Evolutionary conservation across 441 rosid genomes (phyloP).

Genomic region (Kokia cookei): DNA sequence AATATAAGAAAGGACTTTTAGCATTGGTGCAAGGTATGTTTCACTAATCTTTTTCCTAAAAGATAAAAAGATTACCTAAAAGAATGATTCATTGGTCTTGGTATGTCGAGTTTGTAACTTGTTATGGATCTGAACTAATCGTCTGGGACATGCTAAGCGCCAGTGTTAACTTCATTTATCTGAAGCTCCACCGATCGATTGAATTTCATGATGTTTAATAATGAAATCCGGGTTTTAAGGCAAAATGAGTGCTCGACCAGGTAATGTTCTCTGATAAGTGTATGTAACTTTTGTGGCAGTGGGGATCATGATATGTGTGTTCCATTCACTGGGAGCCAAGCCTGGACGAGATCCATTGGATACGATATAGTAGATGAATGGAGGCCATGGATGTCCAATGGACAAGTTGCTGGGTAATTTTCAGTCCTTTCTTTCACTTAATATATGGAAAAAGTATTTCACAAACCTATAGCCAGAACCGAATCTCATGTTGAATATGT

Average conservation of each 20-base stretch:
- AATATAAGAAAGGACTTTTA: no score
- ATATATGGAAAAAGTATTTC: background rate
- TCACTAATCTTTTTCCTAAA: no score
- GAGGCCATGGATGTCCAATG: constrained; percentile 71
- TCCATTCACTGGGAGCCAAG: constrained; percentile 84
- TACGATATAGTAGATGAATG: constrained; percentile 67
- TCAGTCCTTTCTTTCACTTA: background rate
- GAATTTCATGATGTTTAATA: background rate
- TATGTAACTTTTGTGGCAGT: constrained; percentile 24
- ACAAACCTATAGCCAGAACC: background rate
- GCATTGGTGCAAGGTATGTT: no score
- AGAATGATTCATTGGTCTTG: no score
- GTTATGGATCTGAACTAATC: no score
- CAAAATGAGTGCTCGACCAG: background rate
- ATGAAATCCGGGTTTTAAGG: background rate
- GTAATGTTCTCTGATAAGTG: background rate
- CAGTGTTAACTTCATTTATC: background rate
- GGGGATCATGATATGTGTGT: constrained; percentile 95
- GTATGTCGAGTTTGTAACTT: no score
- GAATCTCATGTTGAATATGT: background rate
- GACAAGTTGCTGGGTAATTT: constrained; percentile 70
- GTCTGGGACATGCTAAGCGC: no score
- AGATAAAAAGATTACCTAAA: no score
- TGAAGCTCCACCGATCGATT: background rate
- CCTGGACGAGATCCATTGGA: constrained; percentile 89